Evolutionary conservation across 345 rosid genomes (phyloP), one percentile per base, ranked within the genome.

Genomic region (Syzygium aromaticum): DNA sequence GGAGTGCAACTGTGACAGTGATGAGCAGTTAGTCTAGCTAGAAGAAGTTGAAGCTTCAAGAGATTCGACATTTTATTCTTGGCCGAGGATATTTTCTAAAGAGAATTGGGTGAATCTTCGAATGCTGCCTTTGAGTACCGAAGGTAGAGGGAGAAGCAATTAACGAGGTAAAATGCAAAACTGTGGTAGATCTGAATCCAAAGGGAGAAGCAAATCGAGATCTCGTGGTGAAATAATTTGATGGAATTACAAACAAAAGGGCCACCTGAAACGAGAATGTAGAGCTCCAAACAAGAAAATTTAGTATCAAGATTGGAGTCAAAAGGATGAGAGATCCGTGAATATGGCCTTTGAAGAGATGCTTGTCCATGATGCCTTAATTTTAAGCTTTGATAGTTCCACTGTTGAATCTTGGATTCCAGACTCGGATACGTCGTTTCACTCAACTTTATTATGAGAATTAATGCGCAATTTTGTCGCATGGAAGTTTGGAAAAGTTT

Each of bases 1-100:
- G 38, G 57, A 51, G 57, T 0, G 7, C 40, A 61, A 63, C 8
- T 4, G 0, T 43, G 21, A 5, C 1, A 11, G n/a, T 0, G n/a
- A 4, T 46, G 19, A n/a, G 19, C 19, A 61, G 0, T 61, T 61
- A 11, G 46, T 80, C 1, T 43, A 4, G 84, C 8, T 27, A 46
- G 30, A 51, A 80, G 84, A 80, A 46, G 84, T 40, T 80, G 53
- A 46, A 43, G 27, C 84, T 80, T 80, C 17, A 80, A 11, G 27
- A 21, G 16, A 51, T 80, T 1, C 0, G 2, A 40, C 11, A 80
- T 51, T 51, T 43, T 27, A 80, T 80, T 15, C 51, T 80, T 80
- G 52, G 33, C 33, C 33, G 51, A 22, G 28, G 28, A 27, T 38
- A 59, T 86, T 22, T 77, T 17, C 64, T 22, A 46, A 30, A 86